Percentiles rank a stretch among this genome's conserved stretches.
Conservation (phyloP, 805 yeast species). For the Teunomyces gatunensis region DNA sequence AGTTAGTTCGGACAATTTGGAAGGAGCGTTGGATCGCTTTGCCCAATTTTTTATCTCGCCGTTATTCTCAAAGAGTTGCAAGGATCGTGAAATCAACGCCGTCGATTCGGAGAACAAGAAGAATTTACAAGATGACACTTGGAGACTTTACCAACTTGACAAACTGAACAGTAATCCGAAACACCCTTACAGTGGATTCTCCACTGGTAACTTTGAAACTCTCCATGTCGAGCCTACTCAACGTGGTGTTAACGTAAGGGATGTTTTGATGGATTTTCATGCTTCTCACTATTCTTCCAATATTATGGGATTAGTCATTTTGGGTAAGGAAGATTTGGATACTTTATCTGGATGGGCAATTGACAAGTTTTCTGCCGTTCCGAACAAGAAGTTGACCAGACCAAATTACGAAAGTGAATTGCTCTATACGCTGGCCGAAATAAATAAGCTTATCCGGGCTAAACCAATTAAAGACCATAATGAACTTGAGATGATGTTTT, state of each 20-base stretch:
- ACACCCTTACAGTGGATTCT: constrained; percentile 85
- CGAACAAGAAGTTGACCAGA: constrained; percentile 45
- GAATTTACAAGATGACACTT: constrained; percentile 81
- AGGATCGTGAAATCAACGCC: constrained; percentile 89
- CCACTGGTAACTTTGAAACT: constrained; percentile 85
- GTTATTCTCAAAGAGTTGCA: constrained; percentile 66
- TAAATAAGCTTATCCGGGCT: constrained; percentile 57
- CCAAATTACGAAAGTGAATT: constrained; percentile 45
- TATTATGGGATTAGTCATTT: constrained; percentile 79
- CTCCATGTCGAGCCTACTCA: constrained; percentile 62
- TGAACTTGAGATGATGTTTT: constrained; percentile 63
- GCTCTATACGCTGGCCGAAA: constrained; percentile 49
- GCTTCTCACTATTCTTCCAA: constrained; percentile 74
- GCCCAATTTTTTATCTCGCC: constrained; percentile 91
- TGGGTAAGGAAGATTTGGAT: constrained; percentile 79
- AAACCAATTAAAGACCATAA: constrained; percentile 82
- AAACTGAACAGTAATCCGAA: constrained; percentile 65
- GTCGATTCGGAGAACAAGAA: constrained; percentile 96
- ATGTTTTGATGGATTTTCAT: constrained; percentile 75
- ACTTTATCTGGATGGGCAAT: constrained; percentile 69
- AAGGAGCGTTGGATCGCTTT: constrained; percentile 89
- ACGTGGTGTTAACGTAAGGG: constrained; percentile 71
- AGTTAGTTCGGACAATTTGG: constrained; percentile 67
- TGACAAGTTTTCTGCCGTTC: constrained; percentile 61
- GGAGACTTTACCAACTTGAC: constrained; percentile 87